Evolutionary conservation across 116 monocot genomes (phyloP), one percentile per base, ranked within the genome.

Genomic region (Phalaenopsis hybrid): DNA sequence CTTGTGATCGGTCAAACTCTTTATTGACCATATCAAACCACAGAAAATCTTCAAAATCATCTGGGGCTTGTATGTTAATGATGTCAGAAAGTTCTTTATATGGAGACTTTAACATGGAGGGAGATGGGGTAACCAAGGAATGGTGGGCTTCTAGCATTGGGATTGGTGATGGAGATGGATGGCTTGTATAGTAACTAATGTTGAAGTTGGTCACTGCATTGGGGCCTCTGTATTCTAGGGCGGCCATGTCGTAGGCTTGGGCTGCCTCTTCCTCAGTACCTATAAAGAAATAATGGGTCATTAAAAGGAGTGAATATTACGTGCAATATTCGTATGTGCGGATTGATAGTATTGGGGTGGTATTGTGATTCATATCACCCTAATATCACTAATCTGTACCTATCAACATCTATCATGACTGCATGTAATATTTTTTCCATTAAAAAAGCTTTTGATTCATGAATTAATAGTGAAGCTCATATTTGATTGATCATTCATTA

Each of bases 241-340:
- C 95, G 4, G 98, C 98, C 15, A 90, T 82, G 79, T 99, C 98
- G 50, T 99, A 95, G 45, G 98, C 98, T 31, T 79, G 81, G 1
- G 98, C 95, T 44, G 98, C 98, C 79, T 95, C 93, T 75, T 99
- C 95, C 67, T 99, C 88, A 0, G 92, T 95, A 55, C 86, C 98
- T 99, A 45, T 10, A 10, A 37, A 20, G 46, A 0, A 46, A 18
- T 45, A 4, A 75, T 46, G 37, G 37, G 3, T 37, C 37, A 37
- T 37, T 37, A 37, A 37, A 37, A 37, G 37, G 37, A 37, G 2
- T 37, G 37, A 37, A 37, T 37, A 28, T 28, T 28, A 28, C 28
- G 0, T 28, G 28, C 28, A 28, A 28, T 28, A 28, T 28, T 28
- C 28, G 28, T 28, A 28, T 28, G 28, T 28, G 28, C 28, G 28